These are phyloP conservation scores for Fusarium nygamai DNA, from an alignment of 2,329 filamentous ascomycete genomes.

Conservation along the genomic window DNA sequence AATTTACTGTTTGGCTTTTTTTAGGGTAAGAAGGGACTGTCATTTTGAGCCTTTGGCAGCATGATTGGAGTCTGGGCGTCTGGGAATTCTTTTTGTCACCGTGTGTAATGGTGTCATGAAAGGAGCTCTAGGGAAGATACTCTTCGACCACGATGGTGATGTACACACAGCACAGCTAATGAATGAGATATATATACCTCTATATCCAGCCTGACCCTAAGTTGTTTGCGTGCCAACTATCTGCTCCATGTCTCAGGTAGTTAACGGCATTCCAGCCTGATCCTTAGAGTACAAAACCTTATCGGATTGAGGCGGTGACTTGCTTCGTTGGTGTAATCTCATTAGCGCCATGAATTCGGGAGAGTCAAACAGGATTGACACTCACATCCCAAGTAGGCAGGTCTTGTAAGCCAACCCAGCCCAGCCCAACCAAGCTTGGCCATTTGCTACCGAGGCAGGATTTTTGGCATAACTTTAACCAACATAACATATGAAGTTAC, in stretches of 20 bases:
- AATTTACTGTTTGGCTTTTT: conserved; percentile 4
- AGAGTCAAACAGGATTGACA: background rate
- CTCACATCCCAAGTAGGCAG: background rate
- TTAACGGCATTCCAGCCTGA: background rate
- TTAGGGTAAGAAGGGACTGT: conserved; percentile 22
- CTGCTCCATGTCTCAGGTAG: background rate
- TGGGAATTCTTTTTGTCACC: conserved; percentile 25
- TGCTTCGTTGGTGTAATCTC: background rate
- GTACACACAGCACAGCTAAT: conserved; percentile 19
- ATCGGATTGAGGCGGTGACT: background rate
- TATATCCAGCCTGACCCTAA: background rate
- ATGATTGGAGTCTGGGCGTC: conserved; percentile 33
- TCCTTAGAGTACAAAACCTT: background rate
- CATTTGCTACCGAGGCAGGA: conserved; percentile 3
- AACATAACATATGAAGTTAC: background rate
- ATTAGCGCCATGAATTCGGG: background rate
- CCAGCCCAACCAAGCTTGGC: background rate
- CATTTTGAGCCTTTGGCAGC: conserved; percentile 9
- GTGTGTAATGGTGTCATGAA: background rate
- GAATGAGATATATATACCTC: conserved; percentile 19
- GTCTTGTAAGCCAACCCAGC: background rate
- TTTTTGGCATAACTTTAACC: background rate
- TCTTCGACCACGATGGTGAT: conserved; percentile 2
- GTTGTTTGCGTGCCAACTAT: background rate
- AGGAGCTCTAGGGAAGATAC: background rate